Evolutionary conservation across 2,329 filamentous ascomycete genomes (phyloP).

Genomic region (Arthrobotrys conoides): DNA sequence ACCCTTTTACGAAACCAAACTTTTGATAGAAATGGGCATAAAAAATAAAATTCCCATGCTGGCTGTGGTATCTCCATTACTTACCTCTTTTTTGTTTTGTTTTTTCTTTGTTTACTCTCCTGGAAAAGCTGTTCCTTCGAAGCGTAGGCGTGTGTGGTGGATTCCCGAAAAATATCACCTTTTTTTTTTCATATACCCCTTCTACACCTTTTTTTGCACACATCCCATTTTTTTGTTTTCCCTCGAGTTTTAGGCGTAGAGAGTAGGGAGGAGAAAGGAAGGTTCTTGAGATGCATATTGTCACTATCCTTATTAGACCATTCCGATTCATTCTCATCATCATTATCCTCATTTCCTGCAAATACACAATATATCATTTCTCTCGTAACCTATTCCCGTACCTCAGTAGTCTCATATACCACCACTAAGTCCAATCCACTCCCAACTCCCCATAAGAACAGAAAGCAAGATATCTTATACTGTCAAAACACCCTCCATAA

Average conservation of each 20-base stretch:
- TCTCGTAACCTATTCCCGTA: too few species aligned
- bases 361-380: neutral
- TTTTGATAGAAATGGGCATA: constrained; percentile 7
- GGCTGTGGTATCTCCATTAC: constrained; percentile 28
- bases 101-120: neutral
- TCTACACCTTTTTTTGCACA: constrained; percentile 19
- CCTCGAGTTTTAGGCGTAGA: constrained; percentile 19
- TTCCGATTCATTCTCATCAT: neutral
- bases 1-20: neutral
- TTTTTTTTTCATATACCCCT: constrained; percentile 32
- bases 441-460: too few species aligned
- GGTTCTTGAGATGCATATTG: constrained; percentile 4
- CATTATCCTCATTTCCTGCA: neutral
- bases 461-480: neutral
- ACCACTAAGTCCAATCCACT: too few species aligned
- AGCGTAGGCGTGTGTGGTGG: constrained; percentile 4
- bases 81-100: too few species aligned
- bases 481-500: constrained; percentile 61
- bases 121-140: constrained; percentile 29
- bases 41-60: constrained; percentile 12
- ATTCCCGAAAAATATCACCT: constrained; percentile 1
- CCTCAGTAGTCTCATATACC: too few species aligned
- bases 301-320: constrained; percentile 10
- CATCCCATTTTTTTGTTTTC: constrained; percentile 9
- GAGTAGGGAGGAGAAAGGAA: constrained; percentile 1